These are phyloP conservation scores for Draba incana DNA, from an alignment of 345 rosid species.

Conservation along the genomic window DNA sequence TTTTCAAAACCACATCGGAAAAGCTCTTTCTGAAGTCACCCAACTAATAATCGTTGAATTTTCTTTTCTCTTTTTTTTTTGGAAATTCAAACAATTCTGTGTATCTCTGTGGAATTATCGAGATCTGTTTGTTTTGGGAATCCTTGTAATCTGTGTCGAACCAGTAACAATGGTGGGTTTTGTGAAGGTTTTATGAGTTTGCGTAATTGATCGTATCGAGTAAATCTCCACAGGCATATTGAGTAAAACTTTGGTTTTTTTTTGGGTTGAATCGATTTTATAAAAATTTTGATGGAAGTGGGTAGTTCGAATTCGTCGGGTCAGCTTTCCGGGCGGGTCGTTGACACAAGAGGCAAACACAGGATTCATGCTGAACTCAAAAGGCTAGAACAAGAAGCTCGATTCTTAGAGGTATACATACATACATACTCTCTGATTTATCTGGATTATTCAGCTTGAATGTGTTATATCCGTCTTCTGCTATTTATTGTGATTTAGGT, in stretches of 20 bases:
- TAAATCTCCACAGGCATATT: neutral
- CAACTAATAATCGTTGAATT: neutral
- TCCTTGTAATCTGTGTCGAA: constrained; percentile 22
- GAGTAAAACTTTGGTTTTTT: constrained; percentile 28
- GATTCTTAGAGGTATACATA: constrained; percentile 64
- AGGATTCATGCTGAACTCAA: constrained; percentile 77
- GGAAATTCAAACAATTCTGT: neutral
- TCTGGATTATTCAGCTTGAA: neutral
- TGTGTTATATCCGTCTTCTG: neutral
- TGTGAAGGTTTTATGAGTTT: constrained; percentile 46
- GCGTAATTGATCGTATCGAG: constrained; percentile 8
- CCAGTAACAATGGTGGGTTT: constrained; percentile 39
- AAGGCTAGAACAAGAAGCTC: constrained; percentile 80
- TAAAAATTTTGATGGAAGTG: constrained; percentile 49
- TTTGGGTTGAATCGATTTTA: constrained; percentile 15
- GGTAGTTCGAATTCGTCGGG: constrained; percentile 57
- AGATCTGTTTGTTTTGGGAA: constrained; percentile 32
- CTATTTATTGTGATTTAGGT: neutral
- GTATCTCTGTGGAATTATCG: neutral
- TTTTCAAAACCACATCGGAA: constrained; percentile 30
- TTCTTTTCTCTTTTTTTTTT: too few relatives aligned
- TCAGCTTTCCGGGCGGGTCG: constrained; percentile 49
- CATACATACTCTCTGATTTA: neutral
- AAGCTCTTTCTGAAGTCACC: constrained; percentile 33
- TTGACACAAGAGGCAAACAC: constrained; percentile 75